Evolutionary conservation across 1,284 basidiomycete genomes (phyloP), one percentile per base, ranked within the genome.

Genomic region (Ceratobasidium sp.): DNA sequence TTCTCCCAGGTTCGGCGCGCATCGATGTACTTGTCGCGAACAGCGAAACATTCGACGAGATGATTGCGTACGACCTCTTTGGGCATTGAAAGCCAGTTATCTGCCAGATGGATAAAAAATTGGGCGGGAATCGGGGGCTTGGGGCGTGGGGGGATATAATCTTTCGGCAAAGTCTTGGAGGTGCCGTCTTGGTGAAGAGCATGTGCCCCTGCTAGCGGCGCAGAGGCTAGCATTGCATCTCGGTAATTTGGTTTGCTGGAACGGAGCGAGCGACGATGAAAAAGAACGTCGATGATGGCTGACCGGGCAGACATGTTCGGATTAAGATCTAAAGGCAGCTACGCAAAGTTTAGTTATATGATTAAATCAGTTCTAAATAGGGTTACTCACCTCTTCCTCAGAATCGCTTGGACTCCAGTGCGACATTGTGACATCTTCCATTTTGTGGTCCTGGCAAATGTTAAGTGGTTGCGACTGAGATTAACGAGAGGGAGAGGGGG

Each of bases 1-100:
- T 19, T 24, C 68, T 71, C 68, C 68, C 68, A 71, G 11, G n/a
- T 56, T 22, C 19, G 1, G 43, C 61, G 61, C 5, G 68, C 68
- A 5, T 9, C 29, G 19, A 59, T 24, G 27, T 71, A 71, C 41
- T 37, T 41, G 22, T 61, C 39, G 14, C 68, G 53, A 14, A 27
- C 54, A 13, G 54, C 54, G 37, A 43, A 71, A 27, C 68, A 56
- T 16, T 48, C 22, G 9, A 48, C 27, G 22, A 71, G n/a, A 39
- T 71, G 68, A 14, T 13, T 48, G 2, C 56, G 53, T 5, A 71
- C 54, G 2, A 37, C 27, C 13, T 46, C 54, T 22, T 71, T 71
- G n/a, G 68, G 16, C 68, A 71, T 71, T 1, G 54, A 71, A 29
- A 41, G 68, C 68, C 68, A 71, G 34, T 43, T 71, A n/a, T 27